These are phyloP conservation scores for Hypoxylon sp. DNA, from an alignment of 2,329 filamentous ascomycete species.

Conservation along the genomic window DNA sequence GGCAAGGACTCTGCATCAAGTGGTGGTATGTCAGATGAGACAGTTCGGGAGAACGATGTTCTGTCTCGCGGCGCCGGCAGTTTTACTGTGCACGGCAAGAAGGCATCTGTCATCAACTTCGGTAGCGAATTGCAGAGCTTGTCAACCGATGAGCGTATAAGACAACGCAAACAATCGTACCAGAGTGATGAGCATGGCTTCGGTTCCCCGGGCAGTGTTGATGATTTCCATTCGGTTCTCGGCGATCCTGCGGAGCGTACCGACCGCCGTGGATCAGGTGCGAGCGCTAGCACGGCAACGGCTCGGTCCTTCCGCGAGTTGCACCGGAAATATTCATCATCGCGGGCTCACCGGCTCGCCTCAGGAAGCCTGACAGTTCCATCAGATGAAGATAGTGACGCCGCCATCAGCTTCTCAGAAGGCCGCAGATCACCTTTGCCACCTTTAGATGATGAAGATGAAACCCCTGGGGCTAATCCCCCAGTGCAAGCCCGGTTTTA, in stretches of 20 bases:
- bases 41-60: slow-evolving; percentile 70
- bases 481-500: slow-evolving; percentile 57
- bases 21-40: slow-evolving; percentile 66
- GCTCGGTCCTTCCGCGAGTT: slow-evolving; percentile 75
- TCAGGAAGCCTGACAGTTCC: slow-evolving; percentile 63
- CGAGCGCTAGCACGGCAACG: slow-evolving; percentile 77
- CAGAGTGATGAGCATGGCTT: slow-evolving; percentile 57
- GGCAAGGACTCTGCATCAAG: slow-evolving; percentile 80
- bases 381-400: slow-evolving; percentile 73
- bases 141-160: slow-evolving; percentile 79
- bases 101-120: slow-evolving; percentile 97
- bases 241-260: slow-evolving; percentile 61
- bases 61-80: slow-evolving; percentile 85
- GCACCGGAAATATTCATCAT: slow-evolving; percentile 71
- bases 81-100: slow-evolving; percentile 98
- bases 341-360: slow-evolving; percentile 62
- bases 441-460: slow-evolving; percentile 58
- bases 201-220: slow-evolving; percentile 57
- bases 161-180: slow-evolving; percentile 70
- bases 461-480: slow-evolving; percentile 32
- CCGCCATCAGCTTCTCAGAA: slow-evolving; percentile 72
- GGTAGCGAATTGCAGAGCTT: slow-evolving; percentile 89
- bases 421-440: slow-evolving; percentile 70
- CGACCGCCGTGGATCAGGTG: slow-evolving; percentile 72
- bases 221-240: slow-evolving; percentile 68